Evolutionary conservation across 2,329 filamentous ascomycete genomes (phyloP), one percentile per base, ranked within the genome.

Genomic region (Thielaviopsis populi): DNA sequence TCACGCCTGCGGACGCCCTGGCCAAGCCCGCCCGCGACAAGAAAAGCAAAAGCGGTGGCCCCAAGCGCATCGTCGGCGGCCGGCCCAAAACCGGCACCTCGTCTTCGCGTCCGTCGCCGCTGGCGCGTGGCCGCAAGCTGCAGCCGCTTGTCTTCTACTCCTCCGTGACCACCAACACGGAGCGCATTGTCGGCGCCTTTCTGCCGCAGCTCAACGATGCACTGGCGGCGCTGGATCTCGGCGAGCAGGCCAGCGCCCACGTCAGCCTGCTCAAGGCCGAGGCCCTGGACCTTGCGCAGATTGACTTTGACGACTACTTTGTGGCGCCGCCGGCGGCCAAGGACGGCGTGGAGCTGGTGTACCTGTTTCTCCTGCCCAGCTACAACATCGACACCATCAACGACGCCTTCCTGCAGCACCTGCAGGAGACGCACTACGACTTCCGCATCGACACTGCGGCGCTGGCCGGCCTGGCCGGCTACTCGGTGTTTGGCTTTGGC

Each of bases 361-460:
- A 97, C 74, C 78, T 95, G 46, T 79, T 97, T 63, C 76, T 97
- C 43, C 74, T 96, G 3, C 94, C 92, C 0, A 91, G 88, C 67
- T 97, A 96, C 77, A 95, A 97, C 71, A 96, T 96, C 70, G 92
- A 96, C 70, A 92, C 89, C 7, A 88, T 95, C 68, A 83, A 96
- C 68, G 88, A 91, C 70, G 92, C 84, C 17, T 91, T 97, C 72
- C 78, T 97, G 27, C 85, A 89, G 68, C 90, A 96, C 72, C 76
- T 99, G 5, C 81, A 88, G 71, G 92, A 99, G 73, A 97, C 91
- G 0, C 92, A 97, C 72, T 85, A 97, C 75, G 94, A 99, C 73
- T 97, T 97, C 78, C 84, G 92, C 65, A 95, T 99, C 68, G 91
- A 97, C 70, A 96, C 91, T 0, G 86, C 88, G 0, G 87, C 94